Conservation (phyloP, 805 yeast species). For the Wickerhamomyces subpelliculosus region DNA sequence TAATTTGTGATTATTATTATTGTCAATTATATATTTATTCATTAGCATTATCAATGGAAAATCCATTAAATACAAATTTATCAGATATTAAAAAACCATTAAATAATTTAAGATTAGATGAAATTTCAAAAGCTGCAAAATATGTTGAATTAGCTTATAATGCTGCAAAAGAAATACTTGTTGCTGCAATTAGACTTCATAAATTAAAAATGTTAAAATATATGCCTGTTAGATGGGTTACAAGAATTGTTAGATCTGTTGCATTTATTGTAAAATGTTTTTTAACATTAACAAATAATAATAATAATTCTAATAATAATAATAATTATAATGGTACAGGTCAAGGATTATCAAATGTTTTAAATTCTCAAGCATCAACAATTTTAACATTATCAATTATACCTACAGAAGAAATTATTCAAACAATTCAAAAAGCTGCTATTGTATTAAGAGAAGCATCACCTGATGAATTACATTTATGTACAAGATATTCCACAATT, state of each 20-base stretch:
- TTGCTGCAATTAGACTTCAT: conserved; percentile 65
- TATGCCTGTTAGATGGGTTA: conserved; percentile 93
- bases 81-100: conserved; percentile 8
- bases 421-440: conserved; percentile 65
- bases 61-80: conserved; percentile 14
- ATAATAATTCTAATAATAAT: conserved; percentile 2
- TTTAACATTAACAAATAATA: conserved; percentile 44
- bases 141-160: conserved; percentile 76
- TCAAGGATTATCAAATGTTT: too few relatives aligned
- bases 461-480: conserved; percentile 83
- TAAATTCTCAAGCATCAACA: conserved; percentile 35
- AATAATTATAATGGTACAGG: conserved; percentile 11
- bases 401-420: conserved; percentile 63
- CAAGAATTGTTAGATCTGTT: conserved; percentile 78
- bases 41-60: conserved; percentile 57
- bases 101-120: conserved; percentile 49
- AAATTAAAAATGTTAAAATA: conserved; percentile 53
- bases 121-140: conserved; percentile 63
- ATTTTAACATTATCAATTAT: conserved; percentile 52
- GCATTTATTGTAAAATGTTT: conserved; percentile 88
- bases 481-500: conserved; percentile 73
- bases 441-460: conserved; percentile 71
- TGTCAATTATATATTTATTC: conserved; percentile 81
- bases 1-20: conserved; percentile 79
- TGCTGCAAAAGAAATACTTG: conserved; percentile 76